Evolutionary conservation across 257 asterid genomes (phyloP).

Genomic region (Craterostigma plantagineum): DNA sequence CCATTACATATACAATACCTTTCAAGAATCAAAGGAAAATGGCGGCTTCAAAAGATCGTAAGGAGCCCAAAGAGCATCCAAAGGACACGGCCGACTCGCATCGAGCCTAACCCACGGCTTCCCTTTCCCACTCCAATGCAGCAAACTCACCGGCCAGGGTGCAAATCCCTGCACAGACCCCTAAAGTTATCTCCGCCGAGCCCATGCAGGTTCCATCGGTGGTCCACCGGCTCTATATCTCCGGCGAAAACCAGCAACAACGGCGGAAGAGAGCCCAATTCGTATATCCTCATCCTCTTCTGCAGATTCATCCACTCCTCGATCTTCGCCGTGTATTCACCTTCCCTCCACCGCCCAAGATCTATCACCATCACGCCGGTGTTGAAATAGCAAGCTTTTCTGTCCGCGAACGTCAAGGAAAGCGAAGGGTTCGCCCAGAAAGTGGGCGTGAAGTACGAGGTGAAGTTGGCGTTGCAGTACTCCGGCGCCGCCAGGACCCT

Average conservation of each 20-base stretch:
- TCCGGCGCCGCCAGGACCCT: slow-evolving; percentile 8
- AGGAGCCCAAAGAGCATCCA: slow-evolving; percentile 9
- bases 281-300: slow-evolving; percentile 10
- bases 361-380: slow-evolving; percentile 9
- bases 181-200: slow-evolving; percentile 5
- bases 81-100: slow-evolving; percentile 6
- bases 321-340: slow-evolving; percentile 7
- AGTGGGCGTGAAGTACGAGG: slow-evolving; percentile 6
- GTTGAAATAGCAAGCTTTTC: slow-evolving; percentile 5
- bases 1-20: not conserved
- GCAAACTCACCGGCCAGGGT: slow-evolving; percentile 4
- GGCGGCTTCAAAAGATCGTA: slow-evolving; percentile 5
- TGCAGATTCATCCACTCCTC: slow-evolving; percentile 10
- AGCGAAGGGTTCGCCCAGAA: slow-evolving; percentile 8
- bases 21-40: not conserved
- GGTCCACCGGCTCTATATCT: slow-evolving; percentile 6
- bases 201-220: slow-evolving; percentile 6
- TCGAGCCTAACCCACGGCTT: slow-evolving; percentile 9
- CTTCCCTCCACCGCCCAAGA: slow-evolving; percentile 8
- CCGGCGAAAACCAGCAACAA: slow-evolving; percentile 11
- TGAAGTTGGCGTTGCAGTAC: slow-evolving; percentile 7
- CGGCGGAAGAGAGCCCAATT: slow-evolving; percentile 9
- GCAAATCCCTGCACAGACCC: slow-evolving; percentile 8
- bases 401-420: slow-evolving; percentile 1
- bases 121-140: slow-evolving; percentile 9